Evolutionary conservation across 225 moss, liverwort and hornwort species (phyloP).

Genomic region (Physcomitrium patens): DNA sequence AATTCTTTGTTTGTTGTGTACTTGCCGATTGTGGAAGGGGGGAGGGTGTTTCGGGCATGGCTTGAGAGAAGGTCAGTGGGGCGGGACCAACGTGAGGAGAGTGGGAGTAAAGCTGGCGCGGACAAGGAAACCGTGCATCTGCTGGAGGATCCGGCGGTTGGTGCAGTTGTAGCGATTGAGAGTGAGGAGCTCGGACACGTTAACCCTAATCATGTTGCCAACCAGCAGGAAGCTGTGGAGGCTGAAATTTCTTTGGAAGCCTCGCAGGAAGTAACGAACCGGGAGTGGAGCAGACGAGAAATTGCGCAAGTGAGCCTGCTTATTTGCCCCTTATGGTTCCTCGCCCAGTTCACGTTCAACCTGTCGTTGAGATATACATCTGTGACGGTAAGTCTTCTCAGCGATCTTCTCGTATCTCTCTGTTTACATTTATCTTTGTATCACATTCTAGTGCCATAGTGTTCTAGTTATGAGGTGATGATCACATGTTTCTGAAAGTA

Average conservation of each 20-base stretch:
- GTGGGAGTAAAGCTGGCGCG: constrained; percentile 1
- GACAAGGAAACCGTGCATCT: constrained; percentile 36
- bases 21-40: constrained; percentile 73
- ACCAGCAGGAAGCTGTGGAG: not conserved
- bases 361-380: constrained; percentile 80
- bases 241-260: constrained; percentile 9
- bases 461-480: not conserved
- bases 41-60: constrained; percentile 21
- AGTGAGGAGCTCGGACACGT: not conserved
- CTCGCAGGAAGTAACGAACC: constrained; percentile 19
- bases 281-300: constrained; percentile 65
- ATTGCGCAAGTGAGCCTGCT: constrained; percentile 73
- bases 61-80: constrained; percentile 28
- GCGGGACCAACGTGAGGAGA: constrained; percentile 10
- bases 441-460: too few species aligned
- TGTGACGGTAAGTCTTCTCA: constrained; percentile 60
- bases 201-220: not conserved
- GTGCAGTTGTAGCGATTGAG: not conserved
- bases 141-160: constrained; percentile 21
- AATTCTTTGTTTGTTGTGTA: constrained; percentile 88
- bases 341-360: constrained; percentile 88
- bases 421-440: not conserved
- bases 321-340: constrained; percentile 89
- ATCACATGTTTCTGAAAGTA: not conserved
- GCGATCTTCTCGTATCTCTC: not conserved